Conservation (phyloP, 108 stramenopile species). For the Skeletonema costatum region DNA sequence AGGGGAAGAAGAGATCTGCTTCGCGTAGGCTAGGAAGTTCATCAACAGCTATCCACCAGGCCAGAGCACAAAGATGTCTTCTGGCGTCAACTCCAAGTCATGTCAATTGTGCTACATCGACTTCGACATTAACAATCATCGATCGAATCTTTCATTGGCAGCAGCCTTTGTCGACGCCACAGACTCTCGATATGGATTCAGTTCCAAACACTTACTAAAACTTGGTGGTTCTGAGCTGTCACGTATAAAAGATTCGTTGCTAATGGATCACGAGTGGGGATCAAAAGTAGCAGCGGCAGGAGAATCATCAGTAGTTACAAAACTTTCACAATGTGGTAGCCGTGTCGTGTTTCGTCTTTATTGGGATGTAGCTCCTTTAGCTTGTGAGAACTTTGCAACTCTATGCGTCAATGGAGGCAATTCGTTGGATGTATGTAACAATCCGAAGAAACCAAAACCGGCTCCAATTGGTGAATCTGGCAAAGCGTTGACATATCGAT, state of each 20-base stretch:
- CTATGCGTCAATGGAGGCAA: constrained; percentile 73
- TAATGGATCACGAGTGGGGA: constrained; percentile 64
- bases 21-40: too few relatives aligned
- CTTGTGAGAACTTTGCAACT: constrained; percentile 89
- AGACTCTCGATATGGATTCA: constrained; percentile 78
- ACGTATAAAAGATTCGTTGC: constrained; percentile 62
- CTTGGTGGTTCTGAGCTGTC: constrained; percentile 84
- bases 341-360: constrained; percentile 73
- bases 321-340: constrained; percentile 38
- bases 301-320: constrained; percentile 8
- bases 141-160: constrained; percentile 47
- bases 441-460: constrained; percentile 46
- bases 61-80: background rate
- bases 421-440: constrained; percentile 13
- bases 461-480: constrained; percentile 80
- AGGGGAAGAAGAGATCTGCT: too few relatives aligned
- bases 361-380: constrained; percentile 84
- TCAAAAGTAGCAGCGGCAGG: constrained; percentile 21
- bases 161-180: constrained; percentile 88
- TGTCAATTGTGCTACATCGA: constrained; percentile 48
- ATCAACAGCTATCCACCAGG: background rate
- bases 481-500: constrained; percentile 78
- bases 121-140: constrained; percentile 41
- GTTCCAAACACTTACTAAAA: constrained; percentile 58
- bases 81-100: constrained; percentile 23